Base-by-base conservation (phyloP, 345 rosid genomes). In the Alliaria petiolata region DNA sequence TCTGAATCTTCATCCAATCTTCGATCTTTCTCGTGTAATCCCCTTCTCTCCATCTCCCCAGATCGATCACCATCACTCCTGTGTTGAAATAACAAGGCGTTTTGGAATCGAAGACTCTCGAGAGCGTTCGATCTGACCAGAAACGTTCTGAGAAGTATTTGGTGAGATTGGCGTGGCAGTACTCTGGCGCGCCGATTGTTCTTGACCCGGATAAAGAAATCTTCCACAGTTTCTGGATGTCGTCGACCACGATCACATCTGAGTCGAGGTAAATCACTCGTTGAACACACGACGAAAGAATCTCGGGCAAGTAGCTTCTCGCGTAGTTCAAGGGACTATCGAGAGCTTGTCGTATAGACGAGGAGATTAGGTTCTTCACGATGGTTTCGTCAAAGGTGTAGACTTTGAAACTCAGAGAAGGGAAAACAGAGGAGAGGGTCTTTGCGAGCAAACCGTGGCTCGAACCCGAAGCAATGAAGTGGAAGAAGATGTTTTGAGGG, bases 41-140 rank as follows among this genome's bases (percentile, higher is more conserved):
- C 2, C 84, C 86, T 47, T 70, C 72, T 66, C 90, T 83, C 96
- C 96, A 89, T 76, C 76, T 81, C 44, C 17, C 83, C 50, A 89
- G 53, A 80, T 89, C 96, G 62, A 89, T 82, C 71, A 89, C 84
- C 96, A 89, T 89, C 47, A 89, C 96, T 1, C 96, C 96, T 4
- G 96, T 89, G 20, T 89, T 89, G 85, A 89, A 89, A 65, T 87
- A 89, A 33, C 96, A 89, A 13, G 92, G 80, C 0, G 33, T 74
- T 30, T 71, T 81, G 16, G 86, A 81, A 3, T 33, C 74, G 7
- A 89, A 89, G 11, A 74, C 85, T 14, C 53, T 34, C 0, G 89
- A 53, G 15, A 87, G 65, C 31, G 70, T 75, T 2, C 51, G 36
- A 59, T 84, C 78, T 4, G 80, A 81, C 96, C 96, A 89, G 71